phyloP scores from a whole-genome alignment of 106 monocot genomes.

The Hemerocallis citrina region DNA sequence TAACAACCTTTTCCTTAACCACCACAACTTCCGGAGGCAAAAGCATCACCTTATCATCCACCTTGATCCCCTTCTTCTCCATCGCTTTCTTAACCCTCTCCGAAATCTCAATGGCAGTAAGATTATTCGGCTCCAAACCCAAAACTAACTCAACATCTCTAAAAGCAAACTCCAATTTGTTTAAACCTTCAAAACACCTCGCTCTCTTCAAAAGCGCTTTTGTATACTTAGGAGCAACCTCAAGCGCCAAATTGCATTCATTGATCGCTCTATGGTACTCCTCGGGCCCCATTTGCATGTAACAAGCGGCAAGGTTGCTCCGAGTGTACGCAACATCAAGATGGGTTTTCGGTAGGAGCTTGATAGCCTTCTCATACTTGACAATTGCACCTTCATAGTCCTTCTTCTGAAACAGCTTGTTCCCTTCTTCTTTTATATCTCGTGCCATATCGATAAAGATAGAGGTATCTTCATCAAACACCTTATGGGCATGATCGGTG shows the following conservation, averaged over 20 bases:
- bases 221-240: slow-evolving; percentile 66
- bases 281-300: slow-evolving; percentile 69
- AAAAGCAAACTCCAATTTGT: slow-evolving; percentile 47
- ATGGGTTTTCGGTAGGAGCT: slow-evolving; percentile 71
- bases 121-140: slow-evolving; percentile 66
- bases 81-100: slow-evolving; percentile 62
- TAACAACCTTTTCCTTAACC: slow-evolving; percentile 40
- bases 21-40: slow-evolving; percentile 13
- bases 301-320: slow-evolving; percentile 79
- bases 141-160: slow-evolving; percentile 61
- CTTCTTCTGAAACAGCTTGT: slow-evolving; percentile 63
- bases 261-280: slow-evolving; percentile 64
- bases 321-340: slow-evolving; percentile 53
- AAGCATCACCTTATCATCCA: slow-evolving; percentile 33
- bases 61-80: slow-evolving; percentile 45
- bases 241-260: slow-evolving; percentile 75
- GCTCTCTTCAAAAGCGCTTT: slow-evolving; percentile 86
- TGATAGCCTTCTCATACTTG: slow-evolving; percentile 83
- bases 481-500: slow-evolving; percentile 24
- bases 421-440: slow-evolving; percentile 81
- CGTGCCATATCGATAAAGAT: slow-evolving; percentile 73
- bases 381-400: slow-evolving; percentile 76
- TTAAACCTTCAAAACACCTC: slow-evolving; percentile 71
- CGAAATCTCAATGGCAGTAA: slow-evolving; percentile 70
- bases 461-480: slow-evolving; percentile 50